Percentiles rank a stretch among this genome's conserved stretches.
Conservation (phyloP, 2,329 filamentous ascomycete species). For the Zymoseptoria ardabiliae region DNA sequence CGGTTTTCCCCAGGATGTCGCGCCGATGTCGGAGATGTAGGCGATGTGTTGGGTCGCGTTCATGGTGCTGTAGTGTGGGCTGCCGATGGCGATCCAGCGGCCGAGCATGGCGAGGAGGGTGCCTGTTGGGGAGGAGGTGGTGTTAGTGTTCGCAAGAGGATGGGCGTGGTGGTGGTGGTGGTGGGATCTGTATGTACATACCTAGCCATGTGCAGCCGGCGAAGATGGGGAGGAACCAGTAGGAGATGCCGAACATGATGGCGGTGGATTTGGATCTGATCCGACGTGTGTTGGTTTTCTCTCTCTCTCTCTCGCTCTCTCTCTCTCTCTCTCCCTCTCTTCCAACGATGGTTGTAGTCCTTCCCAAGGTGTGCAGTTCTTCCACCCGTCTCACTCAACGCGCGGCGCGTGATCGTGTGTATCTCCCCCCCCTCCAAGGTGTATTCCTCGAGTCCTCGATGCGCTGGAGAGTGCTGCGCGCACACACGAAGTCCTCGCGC, state of each 20-base stretch:
- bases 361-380: not conserved
- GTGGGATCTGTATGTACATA: constrained; percentile 11
- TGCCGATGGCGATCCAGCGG: constrained; percentile 57
- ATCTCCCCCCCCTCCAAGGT: not conserved
- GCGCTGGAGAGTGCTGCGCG: not conserved
- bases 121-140: constrained; percentile 28
- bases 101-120: constrained; percentile 64
- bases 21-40: constrained; percentile 48
- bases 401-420: not conserved
- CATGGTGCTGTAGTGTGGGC: constrained; percentile 57
- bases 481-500: no score
- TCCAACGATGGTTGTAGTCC: not conserved
- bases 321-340: not conserved
- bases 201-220: constrained; percentile 56
- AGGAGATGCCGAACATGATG: constrained; percentile 39
- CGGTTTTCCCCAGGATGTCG: constrained; percentile 55
- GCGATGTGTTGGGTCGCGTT: constrained; percentile 51
- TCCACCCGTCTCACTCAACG: not conserved
- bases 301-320: not conserved
- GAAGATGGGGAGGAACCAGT: constrained; percentile 61
- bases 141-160: not conserved
- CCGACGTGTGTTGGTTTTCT: not conserved
- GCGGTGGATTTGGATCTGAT: not conserved
- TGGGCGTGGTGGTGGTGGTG: no score
- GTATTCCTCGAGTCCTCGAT: not conserved